Base-by-base conservation (phyloP, 345 rosid genomes). In the Physaria fendleri region DNA sequence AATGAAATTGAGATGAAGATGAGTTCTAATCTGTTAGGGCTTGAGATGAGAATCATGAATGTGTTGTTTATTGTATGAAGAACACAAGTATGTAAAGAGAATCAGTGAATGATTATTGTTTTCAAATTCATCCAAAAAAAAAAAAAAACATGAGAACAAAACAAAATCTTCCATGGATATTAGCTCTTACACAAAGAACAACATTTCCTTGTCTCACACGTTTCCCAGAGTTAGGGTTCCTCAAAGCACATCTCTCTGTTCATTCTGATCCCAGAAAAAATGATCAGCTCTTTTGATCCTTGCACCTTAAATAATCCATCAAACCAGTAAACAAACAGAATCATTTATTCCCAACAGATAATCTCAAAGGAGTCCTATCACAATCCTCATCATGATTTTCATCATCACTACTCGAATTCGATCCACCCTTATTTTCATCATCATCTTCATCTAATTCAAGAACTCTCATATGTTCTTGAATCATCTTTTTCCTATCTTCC, bases 21-120 rank as follows among this genome's bases (percentile, higher is more conserved):
- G 80, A 79, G 41, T 69, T 61, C 47, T 49, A 81, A 20, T 69
- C 79, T 71, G 3, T 38, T 66, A 68, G 81, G 62, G 76, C 73
- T 71, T 69, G 88, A 79, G 71, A 76, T 17, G 72, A 62, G 44
- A 65, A 44, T 37, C 68, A 44, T 35, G 71, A 65, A 17, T 46
- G 77, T 45, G 68, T 56, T 56, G 65, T 40, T 48, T 58, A 71
- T 40, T 66, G 63, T 6, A 18, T 15, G 56, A 66, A 27, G 53
- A 49, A 46, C 49, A 13, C 0, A 45, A 81, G 80, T 65, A 58
- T 82, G 66, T 92, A 96, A 96, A 74, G 49, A 55, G 79, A 77
- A n/a, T n/a, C n/a, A n/a, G n/a, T n/a, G n/a, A n/a, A n/a, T 25
- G 38, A 32, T 44, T 44, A 1, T 43, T 25, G 17, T 34, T 22